A percentile compares a stretch with the other conserved stretches of the same genome.
Conservation (phyloP, 2,329 filamentous ascomycete species). For the Aspergillus ochraceus region DNA sequence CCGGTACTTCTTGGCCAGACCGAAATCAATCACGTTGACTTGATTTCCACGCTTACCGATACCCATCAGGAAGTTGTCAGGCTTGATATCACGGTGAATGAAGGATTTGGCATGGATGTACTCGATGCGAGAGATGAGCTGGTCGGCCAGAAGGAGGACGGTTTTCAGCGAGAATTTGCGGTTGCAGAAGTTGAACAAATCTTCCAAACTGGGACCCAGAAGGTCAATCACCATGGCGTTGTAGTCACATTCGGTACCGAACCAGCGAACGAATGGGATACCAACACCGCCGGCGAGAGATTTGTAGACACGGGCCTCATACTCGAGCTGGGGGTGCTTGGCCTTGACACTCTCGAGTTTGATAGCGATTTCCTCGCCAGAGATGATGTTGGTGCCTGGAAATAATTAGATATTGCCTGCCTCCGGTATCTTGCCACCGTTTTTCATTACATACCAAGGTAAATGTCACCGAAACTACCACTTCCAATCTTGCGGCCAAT, state of each 20-base stretch:
- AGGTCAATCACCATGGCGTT: conserved; percentile 99
- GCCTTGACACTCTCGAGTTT: conserved; percentile 99
- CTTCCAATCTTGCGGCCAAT: conserved; percentile 99
- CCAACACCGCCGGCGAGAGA: conserved; percentile 92
- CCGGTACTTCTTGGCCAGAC: conserved; percentile 98
- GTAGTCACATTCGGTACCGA: conserved; percentile 99
- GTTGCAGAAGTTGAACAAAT: conserved; percentile 99
- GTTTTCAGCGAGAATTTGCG: conserved; percentile 99
- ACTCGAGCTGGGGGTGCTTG: conserved; percentile 98
- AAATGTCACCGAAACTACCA: conserved; percentile 97
- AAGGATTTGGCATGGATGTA: conserved; percentile 99
- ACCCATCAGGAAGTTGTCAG: conserved; percentile 99
- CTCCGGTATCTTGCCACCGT: background rate
- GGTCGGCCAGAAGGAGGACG: conserved; percentile 90
- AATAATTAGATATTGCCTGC: conserved; percentile 12
- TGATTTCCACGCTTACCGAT: conserved; percentile 99
- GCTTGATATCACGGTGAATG: conserved; percentile 99
- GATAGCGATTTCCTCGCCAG: conserved; percentile 98
- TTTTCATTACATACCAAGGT: conserved; percentile 63
- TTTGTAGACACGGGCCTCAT: conserved; percentile 89
- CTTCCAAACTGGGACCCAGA: conserved; percentile 90
- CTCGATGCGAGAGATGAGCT: conserved; percentile 98
- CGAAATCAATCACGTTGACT: conserved; percentile 99
- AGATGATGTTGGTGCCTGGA: conserved; percentile 96
- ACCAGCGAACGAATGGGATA: conserved; percentile 99